Percentiles rank a stretch among this genome's conserved stretches.
Evolutionary conservation across 352 stramenopile species (phyloP).

Genomic region (Pythium phragmiticola): DNA sequence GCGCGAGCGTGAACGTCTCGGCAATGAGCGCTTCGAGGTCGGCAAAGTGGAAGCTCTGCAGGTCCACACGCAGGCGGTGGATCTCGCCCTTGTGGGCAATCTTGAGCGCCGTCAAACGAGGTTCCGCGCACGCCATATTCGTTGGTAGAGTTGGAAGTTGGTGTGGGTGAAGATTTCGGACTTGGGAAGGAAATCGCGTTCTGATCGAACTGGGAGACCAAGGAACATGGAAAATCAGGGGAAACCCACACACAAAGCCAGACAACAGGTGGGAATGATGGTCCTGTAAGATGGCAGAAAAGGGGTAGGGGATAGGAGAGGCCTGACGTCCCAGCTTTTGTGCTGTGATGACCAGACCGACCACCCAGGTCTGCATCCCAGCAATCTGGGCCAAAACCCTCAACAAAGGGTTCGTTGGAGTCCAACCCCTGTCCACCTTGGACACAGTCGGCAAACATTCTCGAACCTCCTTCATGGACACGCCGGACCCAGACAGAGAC

Average conservation of each 20-base stretch:
- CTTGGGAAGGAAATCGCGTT: slow-evolving; percentile 1
- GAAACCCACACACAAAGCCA: slow-evolving; percentile 13
- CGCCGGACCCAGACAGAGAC: not conserved
- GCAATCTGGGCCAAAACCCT: too few species aligned
- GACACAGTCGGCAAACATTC: not conserved
- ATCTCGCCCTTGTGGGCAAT: slow-evolving; percentile 84
- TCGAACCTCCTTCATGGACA: slow-evolving; percentile 8
- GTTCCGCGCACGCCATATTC: slow-evolving; percentile 38
- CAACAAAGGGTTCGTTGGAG: not conserved
- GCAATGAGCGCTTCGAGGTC: slow-evolving; percentile 55
- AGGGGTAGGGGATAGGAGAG: not conserved
- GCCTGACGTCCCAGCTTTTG: not conserved
- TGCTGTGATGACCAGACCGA: not conserved
- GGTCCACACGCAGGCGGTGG: slow-evolving; percentile 70
- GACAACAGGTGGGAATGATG: slow-evolving; percentile 11
- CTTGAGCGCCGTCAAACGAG: slow-evolving; percentile 64
- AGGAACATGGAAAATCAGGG: slow-evolving; percentile 7
- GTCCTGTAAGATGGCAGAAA: slow-evolving; percentile 5
- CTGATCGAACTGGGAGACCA: slow-evolving; percentile 4
- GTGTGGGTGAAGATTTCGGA: not conserved
- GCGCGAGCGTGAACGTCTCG: slow-evolving; percentile 53
- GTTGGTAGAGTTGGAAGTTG: not conserved
- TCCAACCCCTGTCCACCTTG: not conserved
- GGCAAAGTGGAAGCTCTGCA: slow-evolving; percentile 46
- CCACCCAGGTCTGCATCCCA: not conserved